Evolutionary conservation across 2,329 filamentous ascomycete genomes (phyloP).

Genomic region (Eutypa lata): DNA sequence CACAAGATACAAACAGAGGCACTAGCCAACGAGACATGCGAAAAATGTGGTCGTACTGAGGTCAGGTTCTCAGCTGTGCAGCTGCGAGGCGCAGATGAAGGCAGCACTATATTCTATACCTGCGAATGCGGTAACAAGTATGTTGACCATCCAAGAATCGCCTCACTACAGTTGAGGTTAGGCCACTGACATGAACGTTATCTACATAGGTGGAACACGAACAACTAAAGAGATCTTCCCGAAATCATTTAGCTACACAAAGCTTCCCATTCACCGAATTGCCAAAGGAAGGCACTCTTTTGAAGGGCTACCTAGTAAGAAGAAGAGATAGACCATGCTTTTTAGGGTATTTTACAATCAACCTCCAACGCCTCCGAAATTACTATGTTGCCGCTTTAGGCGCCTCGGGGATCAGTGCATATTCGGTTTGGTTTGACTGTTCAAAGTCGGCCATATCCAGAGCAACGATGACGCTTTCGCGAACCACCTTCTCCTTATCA

Average conservation of each 20-base stretch:
- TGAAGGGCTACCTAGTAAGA: background rate
- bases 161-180: background rate
- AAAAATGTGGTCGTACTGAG: constrained; percentile 76
- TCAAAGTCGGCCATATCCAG: constrained; percentile 98
- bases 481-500: constrained; percentile 88
- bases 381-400: constrained; percentile 34
- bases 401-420: constrained; percentile 79
- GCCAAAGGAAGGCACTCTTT: too few relatives aligned
- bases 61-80: constrained; percentile 85
- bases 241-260: background rate
- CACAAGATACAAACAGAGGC: constrained; percentile 75
- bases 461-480: constrained; percentile 91
- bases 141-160: constrained; percentile 29
- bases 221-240: constrained; percentile 41
- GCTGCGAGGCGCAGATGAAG: constrained; percentile 89
- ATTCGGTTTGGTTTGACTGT: constrained; percentile 82
- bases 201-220: constrained; percentile 40
- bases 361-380: constrained; percentile 15
- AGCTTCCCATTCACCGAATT: too few relatives aligned
- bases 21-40: constrained; percentile 64
- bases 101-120: constrained; percentile 84
- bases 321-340: constrained; percentile 11
- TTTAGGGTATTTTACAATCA: constrained; percentile 18
- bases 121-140: constrained; percentile 87
- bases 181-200: constrained; percentile 1